Evolutionary conservation across 495 filamentous ascomycete species (phyloP), one percentile per base, ranked within the genome.

Genomic region (Neurospora hispaniola): DNA sequence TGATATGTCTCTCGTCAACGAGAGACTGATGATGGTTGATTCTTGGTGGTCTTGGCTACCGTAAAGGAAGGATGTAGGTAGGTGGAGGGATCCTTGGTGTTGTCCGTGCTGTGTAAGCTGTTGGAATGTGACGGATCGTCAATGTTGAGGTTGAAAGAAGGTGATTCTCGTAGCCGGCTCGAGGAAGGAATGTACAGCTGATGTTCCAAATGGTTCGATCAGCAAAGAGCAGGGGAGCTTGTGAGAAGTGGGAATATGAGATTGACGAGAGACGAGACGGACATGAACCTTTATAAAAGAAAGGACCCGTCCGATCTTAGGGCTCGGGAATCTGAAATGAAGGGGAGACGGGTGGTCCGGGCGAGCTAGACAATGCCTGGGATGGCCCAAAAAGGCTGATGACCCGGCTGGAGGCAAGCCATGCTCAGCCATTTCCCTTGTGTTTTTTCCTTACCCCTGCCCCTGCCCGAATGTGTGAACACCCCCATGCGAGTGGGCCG

Each of bases 151-250:
- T 40, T 69, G 71, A 79, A 76, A 48, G 74, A 78, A 75, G 72
- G 75, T 73, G 73, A 66, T 74, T 73, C 77, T 70, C 78, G 77
- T 81, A 82, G 82, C 81, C 77, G 77, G 80, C 76, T 81, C 77
- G 70, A 78, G 74, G 79, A 84, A 79, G 71, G 80, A 83, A 81
- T 79, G 82, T 73, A 77, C 70, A 75, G 72, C 73, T 72, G 75
- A 70, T 69, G 69, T 77, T 77, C 59, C 74, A 69, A 70, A 42
- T 66, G 71, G 44, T 35, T 69, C 73, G 44, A 73, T 71, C 48
- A 71, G 59, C 44, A 76, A 75, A 71, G 74, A 74, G 74, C 70
- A 72, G 74, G 75, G 69, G 70, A 71, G 75, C 73, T 74, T 74
- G 71, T 68, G 74, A 54, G 59, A 71, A 70, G 75, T 66, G 74